A percentile compares a stretch with the other conserved stretches of the same genome.
These are phyloP conservation scores for Aspergillus jensenii DNA, from an alignment of 2,329 filamentous ascomycete species.

Conservation along the genomic window DNA sequence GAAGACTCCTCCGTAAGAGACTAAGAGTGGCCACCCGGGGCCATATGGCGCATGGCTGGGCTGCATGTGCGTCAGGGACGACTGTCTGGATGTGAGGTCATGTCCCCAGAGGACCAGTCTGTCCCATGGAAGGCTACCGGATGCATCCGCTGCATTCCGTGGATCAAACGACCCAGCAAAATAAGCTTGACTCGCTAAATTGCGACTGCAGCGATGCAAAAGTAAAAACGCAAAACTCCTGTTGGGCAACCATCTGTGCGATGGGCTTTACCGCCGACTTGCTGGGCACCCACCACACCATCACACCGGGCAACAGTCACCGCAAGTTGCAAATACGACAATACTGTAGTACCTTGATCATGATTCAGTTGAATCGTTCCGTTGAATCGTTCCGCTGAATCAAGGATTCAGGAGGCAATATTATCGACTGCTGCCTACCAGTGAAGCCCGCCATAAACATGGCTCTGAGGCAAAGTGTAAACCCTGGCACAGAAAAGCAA, in stretches of 20 bases:
- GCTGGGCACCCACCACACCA: constrained; percentile 35
- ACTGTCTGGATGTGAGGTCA: constrained; percentile 1
- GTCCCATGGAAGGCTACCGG: constrained; percentile 7
- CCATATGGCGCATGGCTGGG: not conserved
- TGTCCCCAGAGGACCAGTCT: not conserved
- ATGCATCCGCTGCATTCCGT: constrained; percentile 11
- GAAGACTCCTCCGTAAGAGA: no score
- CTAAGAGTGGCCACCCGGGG: no score
- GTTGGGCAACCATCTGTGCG: constrained; percentile 24
- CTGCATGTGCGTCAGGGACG: constrained; percentile 9
- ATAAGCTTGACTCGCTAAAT: constrained; percentile 3
- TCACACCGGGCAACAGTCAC: constrained; percentile 7
- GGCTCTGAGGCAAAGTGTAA: not conserved
- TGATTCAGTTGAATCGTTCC: no score
- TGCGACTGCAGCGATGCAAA: not conserved
- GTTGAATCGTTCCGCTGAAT: no score
- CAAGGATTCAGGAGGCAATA: no score
- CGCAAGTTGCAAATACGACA: constrained; percentile 14
- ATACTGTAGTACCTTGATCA: no score
- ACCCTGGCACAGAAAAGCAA: constrained; percentile 10
- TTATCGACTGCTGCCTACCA: no score
- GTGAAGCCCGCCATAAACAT: not conserved
- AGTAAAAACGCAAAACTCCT: constrained; percentile 5
- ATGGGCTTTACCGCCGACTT: constrained; percentile 32
- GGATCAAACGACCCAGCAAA: constrained; percentile 4